Base-by-base conservation (phyloP, 2,329 filamentous ascomycete genomes). In the Aspergillaceae sp. region DNA sequence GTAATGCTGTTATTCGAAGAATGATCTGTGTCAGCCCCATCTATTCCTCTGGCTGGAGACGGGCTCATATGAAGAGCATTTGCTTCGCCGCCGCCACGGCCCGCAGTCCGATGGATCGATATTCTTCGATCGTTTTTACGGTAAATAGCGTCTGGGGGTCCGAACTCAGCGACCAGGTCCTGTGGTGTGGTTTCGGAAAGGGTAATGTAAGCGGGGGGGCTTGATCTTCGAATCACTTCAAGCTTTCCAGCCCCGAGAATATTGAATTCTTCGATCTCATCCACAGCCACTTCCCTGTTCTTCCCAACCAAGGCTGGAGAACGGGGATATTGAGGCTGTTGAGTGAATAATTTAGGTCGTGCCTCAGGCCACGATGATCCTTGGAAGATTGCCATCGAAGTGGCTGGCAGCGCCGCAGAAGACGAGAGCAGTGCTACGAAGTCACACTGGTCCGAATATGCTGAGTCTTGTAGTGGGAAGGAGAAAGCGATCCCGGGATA, bases 401-500 rank as follows among this genome's bases (percentile, higher is more conserved):
- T 83, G 2, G 91, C 90, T 5, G 85, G 78, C 42, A 84, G 80
- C 45, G 84, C 86, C 11, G 83, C 81, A 0, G 86, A 80, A 0
- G 88, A 87, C 0, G 88, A 89, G 10, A 97, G 76, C 34, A 96
- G 71, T 0, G 87, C 84, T 29, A 96, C 89, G 51, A 94, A 89
- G 60, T 97, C 90, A 50, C 79, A 78, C 43, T 73, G 69, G 44
- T 80, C 76, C 1, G 86, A 87, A 74, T 88, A 96, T 26, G 82
- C 79, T 1, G 84, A 82, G 48, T 79, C 73, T 42, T 83, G 77
- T 29, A 97, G 73, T 0, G 87, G 82, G 54, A 98, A 98, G 34
- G 86, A 90, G 63, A 97, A 96, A 0, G 91, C 88, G 29, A 98
- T 82, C 0, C 92, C 92, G 1, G 91, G 90, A 67, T 96, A 98